A percentile compares a stretch with the other conserved stretches of the same genome.
Evolutionary conservation across 345 rosid species (phyloP).

Genomic region (Cardamine chenopodiifolia): DNA sequence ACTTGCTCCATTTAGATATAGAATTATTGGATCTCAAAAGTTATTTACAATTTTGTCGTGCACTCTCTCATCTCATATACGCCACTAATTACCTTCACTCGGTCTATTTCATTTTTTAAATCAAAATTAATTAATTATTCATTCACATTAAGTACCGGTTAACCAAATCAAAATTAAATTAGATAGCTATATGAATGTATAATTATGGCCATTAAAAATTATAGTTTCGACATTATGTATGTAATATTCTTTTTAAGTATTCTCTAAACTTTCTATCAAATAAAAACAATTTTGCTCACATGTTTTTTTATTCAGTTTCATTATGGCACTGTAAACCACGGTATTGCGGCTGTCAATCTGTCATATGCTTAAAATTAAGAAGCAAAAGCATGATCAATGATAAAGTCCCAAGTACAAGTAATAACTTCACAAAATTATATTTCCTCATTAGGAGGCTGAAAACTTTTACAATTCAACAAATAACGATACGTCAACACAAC

Average conservation of each 20-base stretch:
- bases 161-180: neutral
- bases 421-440: conserved; percentile 27
- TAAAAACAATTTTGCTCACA: neutral
- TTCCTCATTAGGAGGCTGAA: conserved; percentile 42
- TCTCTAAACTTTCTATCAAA: neutral
- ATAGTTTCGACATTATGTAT: neutral
- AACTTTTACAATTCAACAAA: conserved; percentile 42
- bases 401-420: conserved; percentile 39
- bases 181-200: neutral
- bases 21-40: conserved; percentile 30
- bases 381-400: conserved; percentile 27
- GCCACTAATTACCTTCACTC: neutral
- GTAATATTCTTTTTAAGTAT: neutral
- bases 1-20: conserved; percentile 41
- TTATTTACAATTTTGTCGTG: conserved; percentile 7
- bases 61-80: conserved; percentile 9
- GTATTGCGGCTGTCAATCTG: conserved; percentile 25
- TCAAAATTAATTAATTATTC: neutral
- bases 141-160: neutral
- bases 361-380: conserved; percentile 36
- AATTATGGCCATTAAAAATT: neutral
- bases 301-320: neutral
- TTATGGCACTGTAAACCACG: conserved; percentile 14
- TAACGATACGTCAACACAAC: conserved; percentile 27
- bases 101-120: neutral